Evolutionary conservation across 257 asterid species (phyloP).

Genomic region (Nicotiana paniculata): DNA sequence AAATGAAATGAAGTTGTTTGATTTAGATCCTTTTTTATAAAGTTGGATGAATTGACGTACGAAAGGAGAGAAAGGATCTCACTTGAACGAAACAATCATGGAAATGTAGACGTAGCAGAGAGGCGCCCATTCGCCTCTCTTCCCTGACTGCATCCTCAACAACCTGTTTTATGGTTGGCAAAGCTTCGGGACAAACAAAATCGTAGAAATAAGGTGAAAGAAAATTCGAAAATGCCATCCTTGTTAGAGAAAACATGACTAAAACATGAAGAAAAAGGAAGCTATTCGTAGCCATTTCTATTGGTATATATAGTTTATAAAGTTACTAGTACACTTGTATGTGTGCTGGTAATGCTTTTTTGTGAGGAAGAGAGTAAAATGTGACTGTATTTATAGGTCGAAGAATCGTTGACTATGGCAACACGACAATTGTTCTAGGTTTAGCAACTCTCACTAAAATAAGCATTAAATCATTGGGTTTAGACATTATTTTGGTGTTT

Average conservation of each 20-base stretch:
- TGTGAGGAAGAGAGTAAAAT: too few relatives aligned
- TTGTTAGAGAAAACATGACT: not conserved
- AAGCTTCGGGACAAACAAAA: slow-evolving; percentile 24
- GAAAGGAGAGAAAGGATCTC: not conserved
- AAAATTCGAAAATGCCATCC: not conserved
- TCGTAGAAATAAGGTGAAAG: not conserved
- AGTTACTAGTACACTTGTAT: not conserved
- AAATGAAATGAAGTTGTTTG: too few relatives aligned
- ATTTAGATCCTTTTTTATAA: too few relatives aligned
- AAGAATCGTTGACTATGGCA: too few relatives aligned
- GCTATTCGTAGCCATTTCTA: not conserved
- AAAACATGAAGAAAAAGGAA: not conserved
- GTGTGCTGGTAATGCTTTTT: too few relatives aligned
- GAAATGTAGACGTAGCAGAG: slow-evolving; percentile 23
- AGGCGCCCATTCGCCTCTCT: slow-evolving; percentile 35
- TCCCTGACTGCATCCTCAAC: slow-evolving; percentile 25
- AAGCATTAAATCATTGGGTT: too few relatives aligned
- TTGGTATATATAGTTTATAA: not conserved
- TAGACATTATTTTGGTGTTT: too few relatives aligned
- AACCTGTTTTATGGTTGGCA: slow-evolving; percentile 26
- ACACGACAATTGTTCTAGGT: too few relatives aligned
- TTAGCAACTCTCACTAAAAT: too few relatives aligned
- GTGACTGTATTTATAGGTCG: too few relatives aligned
- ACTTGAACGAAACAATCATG: slow-evolving; percentile 29
- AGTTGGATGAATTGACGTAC: not conserved